Base-by-base conservation (phyloP, 805 yeast genomes). In the Novakomyces olei region DNA sequence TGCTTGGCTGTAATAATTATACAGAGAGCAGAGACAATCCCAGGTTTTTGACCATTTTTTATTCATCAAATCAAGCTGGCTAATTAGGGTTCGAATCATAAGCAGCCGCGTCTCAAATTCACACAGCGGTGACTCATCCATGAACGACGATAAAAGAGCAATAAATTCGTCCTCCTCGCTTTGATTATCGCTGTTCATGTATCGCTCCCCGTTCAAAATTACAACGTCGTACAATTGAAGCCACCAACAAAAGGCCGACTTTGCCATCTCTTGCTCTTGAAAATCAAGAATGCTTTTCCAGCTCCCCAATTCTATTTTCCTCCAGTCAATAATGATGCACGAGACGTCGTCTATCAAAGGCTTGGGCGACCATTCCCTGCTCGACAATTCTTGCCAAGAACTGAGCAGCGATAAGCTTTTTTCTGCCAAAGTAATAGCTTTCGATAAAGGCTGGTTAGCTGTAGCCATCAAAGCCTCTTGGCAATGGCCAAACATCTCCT, bases 371-470 rank as follows among this genome's bases (percentile, higher is more conserved):
- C 76, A 83, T 33, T 76, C 72, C 7, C 69, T 61, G 19, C 81
- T 69, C 1, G 95, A 92, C 51, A 77, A 81, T 40, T 78, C 75
- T 49, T 88, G 88, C 95, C 98, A 88, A 48, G 88, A 96, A 17
- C 73, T 63, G 38, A 83, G 61, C 45, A 67, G 72, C 0, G 80
- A 75, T 45, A 77, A 78, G 19, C 85, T 65, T 46, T 78, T 92
- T 51, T 88, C 98, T 23, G 80, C 54, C 50, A 83, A 83, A 32
- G 73, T 76, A 27, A 91, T 57, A 35, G 72, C 61, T 41, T 75
- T 65, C 6, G 83, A 83, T 22, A 88, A 53, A 0, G 98, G 88
- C 0, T 77, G 67, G 19, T 59, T 55, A 2, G 71, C 58, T 0
- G 92, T 67, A 44, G 59, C 73, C 3, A 51, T 50, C 36, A 76